Conservation (phyloP, 2,329 filamentous ascomycete genomes). For the Nemania bipapillata region DNA sequence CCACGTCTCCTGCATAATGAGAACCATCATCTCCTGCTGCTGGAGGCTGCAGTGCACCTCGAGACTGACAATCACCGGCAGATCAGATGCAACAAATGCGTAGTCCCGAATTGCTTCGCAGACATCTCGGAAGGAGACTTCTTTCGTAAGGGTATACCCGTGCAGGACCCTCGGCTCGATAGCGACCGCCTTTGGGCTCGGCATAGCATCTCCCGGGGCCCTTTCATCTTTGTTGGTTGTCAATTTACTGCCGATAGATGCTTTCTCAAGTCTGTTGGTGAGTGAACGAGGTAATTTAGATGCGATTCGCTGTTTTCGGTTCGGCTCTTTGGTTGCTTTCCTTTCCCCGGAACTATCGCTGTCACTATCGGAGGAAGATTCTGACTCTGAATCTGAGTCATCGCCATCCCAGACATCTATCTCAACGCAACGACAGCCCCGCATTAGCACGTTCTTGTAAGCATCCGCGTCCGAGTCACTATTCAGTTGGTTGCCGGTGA, state of each 20-base stretch:
- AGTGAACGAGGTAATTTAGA: slow-evolving; percentile 63
- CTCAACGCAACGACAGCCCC: slow-evolving; percentile 90
- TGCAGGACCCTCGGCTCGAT: slow-evolving; percentile 83
- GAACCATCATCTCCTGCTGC: slow-evolving; percentile 90
- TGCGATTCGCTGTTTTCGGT: slow-evolving; percentile 71
- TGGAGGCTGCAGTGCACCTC: slow-evolving; percentile 85
- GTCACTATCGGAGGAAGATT: slow-evolving; percentile 61
- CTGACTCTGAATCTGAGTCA: slow-evolving; percentile 74
- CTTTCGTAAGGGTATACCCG: slow-evolving; percentile 89
- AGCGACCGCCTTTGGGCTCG: slow-evolving; percentile 49
- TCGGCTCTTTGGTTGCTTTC: slow-evolving; percentile 69
- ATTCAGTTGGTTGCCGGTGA: slow-evolving; percentile 86
- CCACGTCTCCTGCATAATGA: slow-evolving; percentile 90
- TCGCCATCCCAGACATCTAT: slow-evolving; percentile 96
- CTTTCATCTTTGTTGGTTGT: slow-evolving; percentile 31
- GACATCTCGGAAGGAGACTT: slow-evolving; percentile 86
- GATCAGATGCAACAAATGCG: slow-evolving; percentile 77
- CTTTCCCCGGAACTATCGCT: slow-evolving; percentile 64
- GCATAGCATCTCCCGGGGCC: slow-evolving; percentile 24
- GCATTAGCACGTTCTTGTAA: slow-evolving; percentile 84
- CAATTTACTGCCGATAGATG: slow-evolving; percentile 58
- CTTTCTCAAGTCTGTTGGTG: slow-evolving; percentile 60
- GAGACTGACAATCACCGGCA: slow-evolving; percentile 92
- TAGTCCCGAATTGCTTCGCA: slow-evolving; percentile 81
- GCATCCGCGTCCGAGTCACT: slow-evolving; percentile 87